These are phyloP conservation scores for Chaetomiaceae sp. DNA, from an alignment of 2,329 filamentous ascomycete species.

Conservation along the genomic window DNA sequence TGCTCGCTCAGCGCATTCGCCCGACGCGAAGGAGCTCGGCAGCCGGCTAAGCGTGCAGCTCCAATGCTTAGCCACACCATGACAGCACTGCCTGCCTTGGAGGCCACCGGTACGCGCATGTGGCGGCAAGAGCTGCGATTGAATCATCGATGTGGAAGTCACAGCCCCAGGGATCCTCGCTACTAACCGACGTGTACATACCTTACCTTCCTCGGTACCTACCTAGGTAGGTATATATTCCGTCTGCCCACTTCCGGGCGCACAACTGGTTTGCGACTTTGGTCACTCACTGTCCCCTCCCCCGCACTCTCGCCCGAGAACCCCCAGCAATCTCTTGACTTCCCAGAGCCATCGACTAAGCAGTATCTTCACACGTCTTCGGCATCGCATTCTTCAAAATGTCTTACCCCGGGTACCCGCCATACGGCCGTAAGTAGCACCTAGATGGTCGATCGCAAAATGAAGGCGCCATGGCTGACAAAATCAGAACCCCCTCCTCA, in stretches of 20 bases:
- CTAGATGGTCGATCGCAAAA: neutral
- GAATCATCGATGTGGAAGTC: slow-evolving; percentile 4
- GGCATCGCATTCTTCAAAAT: slow-evolving; percentile 20
- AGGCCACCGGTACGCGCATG: neutral
- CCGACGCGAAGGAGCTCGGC: too few species aligned
- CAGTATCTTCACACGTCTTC: neutral
- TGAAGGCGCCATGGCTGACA: slow-evolving; percentile 4
- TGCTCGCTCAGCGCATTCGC: too few species aligned
- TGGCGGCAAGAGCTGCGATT: neutral
- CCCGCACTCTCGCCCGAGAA: slow-evolving; percentile 2
- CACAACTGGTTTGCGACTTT: neutral
- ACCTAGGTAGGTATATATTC: neutral
- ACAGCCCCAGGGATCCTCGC: neutral
- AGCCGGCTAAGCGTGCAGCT: neutral
- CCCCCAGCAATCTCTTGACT: neutral
- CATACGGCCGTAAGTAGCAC: slow-evolving; percentile 34
- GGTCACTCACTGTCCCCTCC: slow-evolving; percentile 11
- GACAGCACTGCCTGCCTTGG: slow-evolving; percentile 19
- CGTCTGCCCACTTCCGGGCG: neutral
- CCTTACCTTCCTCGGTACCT: neutral
- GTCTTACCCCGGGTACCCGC: slow-evolving; percentile 35
- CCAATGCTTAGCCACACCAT: slow-evolving; percentile 24
- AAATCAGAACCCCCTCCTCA: slow-evolving; percentile 27
- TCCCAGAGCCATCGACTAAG: neutral
- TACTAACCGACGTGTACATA: neutral